Evolutionary conservation across 2,329 filamentous ascomycete species (phyloP).

Genomic region (Tolypocladium paradoxum): DNA sequence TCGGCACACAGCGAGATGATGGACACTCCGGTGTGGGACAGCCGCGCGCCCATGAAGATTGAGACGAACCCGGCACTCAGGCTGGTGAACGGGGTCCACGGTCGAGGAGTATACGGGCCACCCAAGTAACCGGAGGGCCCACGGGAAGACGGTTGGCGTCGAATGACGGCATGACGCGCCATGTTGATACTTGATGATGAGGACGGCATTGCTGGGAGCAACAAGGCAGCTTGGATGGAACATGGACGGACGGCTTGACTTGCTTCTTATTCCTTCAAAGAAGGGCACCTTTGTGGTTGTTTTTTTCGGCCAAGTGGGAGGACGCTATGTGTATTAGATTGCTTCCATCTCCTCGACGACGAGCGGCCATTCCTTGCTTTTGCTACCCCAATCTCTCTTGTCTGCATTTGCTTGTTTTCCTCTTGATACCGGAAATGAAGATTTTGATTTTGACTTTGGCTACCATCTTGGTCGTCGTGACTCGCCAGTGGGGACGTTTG

Average conservation of each 20-base stretch:
- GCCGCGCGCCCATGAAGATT: constrained; percentile 16
- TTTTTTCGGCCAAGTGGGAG: constrained; percentile 6
- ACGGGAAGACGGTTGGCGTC: background rate
- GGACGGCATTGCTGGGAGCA: background rate
- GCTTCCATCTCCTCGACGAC: constrained; percentile 22
- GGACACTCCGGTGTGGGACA: constrained; percentile 18
- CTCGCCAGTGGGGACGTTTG: background rate
- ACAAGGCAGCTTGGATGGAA: background rate
- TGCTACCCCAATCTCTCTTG: constrained; percentile 2
- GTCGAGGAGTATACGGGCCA: background rate
- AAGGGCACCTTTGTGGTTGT: background rate
- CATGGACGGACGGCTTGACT: background rate
- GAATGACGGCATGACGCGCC: background rate
- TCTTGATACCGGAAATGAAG: background rate
- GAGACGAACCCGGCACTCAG: constrained; percentile 8
- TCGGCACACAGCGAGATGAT: constrained; percentile 15
- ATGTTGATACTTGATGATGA: background rate
- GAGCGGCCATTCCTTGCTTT: constrained; percentile 13
- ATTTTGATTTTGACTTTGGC: background rate
- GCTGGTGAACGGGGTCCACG: background rate
- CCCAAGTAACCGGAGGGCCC: background rate
- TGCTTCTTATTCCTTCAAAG: background rate
- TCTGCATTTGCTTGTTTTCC: background rate
- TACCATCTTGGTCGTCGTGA: background rate
- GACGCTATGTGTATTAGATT: constrained; percentile 14